Conservation (phyloP, 2,329 filamentous ascomycete species). For the Emergomyces pasteurianus region DNA sequence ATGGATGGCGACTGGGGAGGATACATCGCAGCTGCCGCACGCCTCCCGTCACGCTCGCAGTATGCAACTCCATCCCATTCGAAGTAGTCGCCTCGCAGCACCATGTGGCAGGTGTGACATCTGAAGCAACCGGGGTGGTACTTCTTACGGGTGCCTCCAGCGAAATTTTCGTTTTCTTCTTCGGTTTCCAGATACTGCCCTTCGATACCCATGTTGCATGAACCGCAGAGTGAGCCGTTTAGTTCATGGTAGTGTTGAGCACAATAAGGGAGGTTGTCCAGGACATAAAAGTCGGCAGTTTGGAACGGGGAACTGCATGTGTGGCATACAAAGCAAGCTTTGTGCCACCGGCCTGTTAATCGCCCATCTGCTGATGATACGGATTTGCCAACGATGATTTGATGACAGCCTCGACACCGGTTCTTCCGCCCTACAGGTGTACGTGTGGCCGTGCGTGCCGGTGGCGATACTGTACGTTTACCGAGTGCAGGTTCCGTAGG, state of each 20-base stretch:
- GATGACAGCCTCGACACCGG: constrained; percentile 69
- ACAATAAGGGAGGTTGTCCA: constrained; percentile 78
- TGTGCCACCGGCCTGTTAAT: constrained; percentile 87
- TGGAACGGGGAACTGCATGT: constrained; percentile 71
- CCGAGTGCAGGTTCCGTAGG: neutral
- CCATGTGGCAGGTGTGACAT: constrained; percentile 59
- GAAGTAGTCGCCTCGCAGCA: constrained; percentile 76
- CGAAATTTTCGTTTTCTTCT: constrained; percentile 1
- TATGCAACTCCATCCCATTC: constrained; percentile 70
- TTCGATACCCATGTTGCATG: constrained; percentile 77
- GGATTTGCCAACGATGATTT: constrained; percentile 76
- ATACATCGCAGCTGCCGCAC: constrained; percentile 33
- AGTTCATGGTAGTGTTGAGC: constrained; percentile 84
- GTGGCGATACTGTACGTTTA: neutral
- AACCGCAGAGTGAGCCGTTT: constrained; percentile 73
- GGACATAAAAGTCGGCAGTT: constrained; percentile 86
- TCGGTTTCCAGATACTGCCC: constrained; percentile 83
- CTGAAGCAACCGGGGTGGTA: constrained; percentile 81
- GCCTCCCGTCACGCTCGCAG: constrained; percentile 76
- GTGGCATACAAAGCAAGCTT: constrained; percentile 83
- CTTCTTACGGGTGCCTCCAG: constrained; percentile 41
- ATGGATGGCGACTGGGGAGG: constrained; percentile 26
- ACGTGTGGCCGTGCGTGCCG: constrained; percentile 7
- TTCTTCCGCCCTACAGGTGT: constrained; percentile 21
- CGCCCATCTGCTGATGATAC: constrained; percentile 88